Base-by-base conservation (phyloP, 352 stramenopile species). In the Phytophthora foliorum region DNA sequence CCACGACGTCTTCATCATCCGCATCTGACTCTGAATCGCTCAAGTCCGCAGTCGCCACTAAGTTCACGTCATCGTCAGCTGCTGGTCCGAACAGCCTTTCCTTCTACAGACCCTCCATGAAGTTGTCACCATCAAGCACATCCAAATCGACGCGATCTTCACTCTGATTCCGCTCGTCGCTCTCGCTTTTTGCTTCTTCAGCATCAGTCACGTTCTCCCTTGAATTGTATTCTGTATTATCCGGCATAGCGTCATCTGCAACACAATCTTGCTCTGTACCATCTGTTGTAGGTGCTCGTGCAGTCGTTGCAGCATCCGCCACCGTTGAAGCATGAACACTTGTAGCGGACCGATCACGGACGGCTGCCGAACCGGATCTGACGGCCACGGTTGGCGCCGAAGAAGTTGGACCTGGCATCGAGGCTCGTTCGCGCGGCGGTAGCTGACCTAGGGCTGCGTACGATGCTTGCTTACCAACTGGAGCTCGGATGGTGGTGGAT, bases 161-260 rank as follows among this genome's bases (percentile, higher is more conserved):
- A n/a, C 2, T 21, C 7, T 9, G n/a, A n/a, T 36, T 22, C 1
- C 9, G 38, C 3, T 16, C 38, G 25, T 59, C 58, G 16, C 6
- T 60, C 17, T 60, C 59, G 32, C 59, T 67, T 42, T 60, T 60
- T 1, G 49, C 8, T 27, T 60, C 59, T 38, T 60, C 59, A 10
- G 4, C 50, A 41, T 56, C 49, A 5, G n/a, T 16, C 9, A 34
- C 29, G 29, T 34, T 8, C 4, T 34, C 29, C 29, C 29, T 34
- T 34, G 29, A 9, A 34, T 19, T 13, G 24, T n/a, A n/a, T 19
- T 32, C 22, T 44, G 49, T 48, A 22, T 45, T 8, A 32, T 50
- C 13, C 11, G 49, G n/a, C n/a, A n/a, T n/a, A n/a, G n/a, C n/a
- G n/a, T n/a, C n/a, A n/a, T n/a, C n/a, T n/a, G n/a, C n/a, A n/a